Conservation (phyloP, 257 asterid species). For the Jasminum sambac region DNA sequence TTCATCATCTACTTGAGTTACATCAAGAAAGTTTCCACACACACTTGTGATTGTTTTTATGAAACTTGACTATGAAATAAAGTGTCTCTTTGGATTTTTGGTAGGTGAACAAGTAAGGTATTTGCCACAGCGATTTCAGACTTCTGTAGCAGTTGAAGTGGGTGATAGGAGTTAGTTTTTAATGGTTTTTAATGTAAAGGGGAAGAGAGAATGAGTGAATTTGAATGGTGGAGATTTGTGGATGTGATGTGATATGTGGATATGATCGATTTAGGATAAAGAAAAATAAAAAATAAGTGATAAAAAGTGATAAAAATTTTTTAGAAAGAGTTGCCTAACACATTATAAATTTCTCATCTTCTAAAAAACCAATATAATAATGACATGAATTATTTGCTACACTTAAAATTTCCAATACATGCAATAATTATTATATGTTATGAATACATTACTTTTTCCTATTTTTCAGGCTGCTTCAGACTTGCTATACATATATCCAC, state of each 20-base stretch:
- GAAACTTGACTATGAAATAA: neutral
- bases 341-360: neutral
- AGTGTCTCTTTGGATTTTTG: neutral
- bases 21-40: neutral
- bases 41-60: neutral
- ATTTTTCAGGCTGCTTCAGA: neutral
- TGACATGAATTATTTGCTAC: neutral
- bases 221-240: no score
- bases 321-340: no score
- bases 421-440: neutral
- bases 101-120: constrained; percentile 18
- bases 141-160: neutral
- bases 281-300: no score
- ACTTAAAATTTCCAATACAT: neutral
- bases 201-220: no score
- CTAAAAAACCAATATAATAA: neutral
- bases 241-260: no score
- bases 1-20: no score
- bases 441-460: neutral
- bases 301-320: no score
- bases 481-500: constrained; percentile 7
- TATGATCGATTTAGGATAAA: no score
- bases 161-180: no score
- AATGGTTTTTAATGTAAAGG: no score
- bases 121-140: neutral